Evolutionary conservation across 2,329 filamentous ascomycete genomes (phyloP), one percentile per base, ranked within the genome.

Genomic region (Ophiostoma australiae): DNA sequence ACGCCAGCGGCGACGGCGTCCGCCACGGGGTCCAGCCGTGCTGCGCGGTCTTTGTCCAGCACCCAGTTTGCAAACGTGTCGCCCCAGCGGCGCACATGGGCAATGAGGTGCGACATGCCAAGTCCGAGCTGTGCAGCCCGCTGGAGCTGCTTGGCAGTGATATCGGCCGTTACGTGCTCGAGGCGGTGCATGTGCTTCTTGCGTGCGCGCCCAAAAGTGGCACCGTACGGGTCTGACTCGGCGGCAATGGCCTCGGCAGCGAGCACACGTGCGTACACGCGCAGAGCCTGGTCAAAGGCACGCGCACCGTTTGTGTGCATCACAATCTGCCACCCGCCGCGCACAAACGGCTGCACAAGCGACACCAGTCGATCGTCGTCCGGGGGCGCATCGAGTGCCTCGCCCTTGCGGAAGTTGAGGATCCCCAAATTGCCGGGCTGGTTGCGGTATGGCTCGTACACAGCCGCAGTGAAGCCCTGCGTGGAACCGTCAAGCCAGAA

Each of bases 271-370:
- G 69, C 70, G 41, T 66, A 70, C 15, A 73, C 72, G 2, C 72
- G 67, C 68, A 72, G 68, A 0, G 72, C 70, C 69, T 73, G 72
- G 71, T 72, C 72, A 13, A 73, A 33, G 3, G 70, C 72, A 6
- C 72, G 67, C 41, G 61, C 55, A 31, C 72, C 71, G 68, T 73
- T 73, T n/a, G 72, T 70, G 70, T 73, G 72, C 72, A 73, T 72
- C 15, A 72, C 68, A 61, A 73, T 73, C 65, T 73, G 72, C 72
- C 72, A 73, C 1, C 72, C 72, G 55, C 67, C 67, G 27, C 48
- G 58, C 31, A 72, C 70, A 69, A 73, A 72, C n/a, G 69, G 70
- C 67, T 70, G 70, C 23, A 73, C 70, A 1, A 73, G 70, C 7
- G 67, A 37, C 27, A 67, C 61, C 1, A 73, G 63, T 15, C 67